Evolutionary conservation across 2,329 filamentous ascomycete species (phyloP).

Genomic region (Aspergillus tamarii): DNA sequence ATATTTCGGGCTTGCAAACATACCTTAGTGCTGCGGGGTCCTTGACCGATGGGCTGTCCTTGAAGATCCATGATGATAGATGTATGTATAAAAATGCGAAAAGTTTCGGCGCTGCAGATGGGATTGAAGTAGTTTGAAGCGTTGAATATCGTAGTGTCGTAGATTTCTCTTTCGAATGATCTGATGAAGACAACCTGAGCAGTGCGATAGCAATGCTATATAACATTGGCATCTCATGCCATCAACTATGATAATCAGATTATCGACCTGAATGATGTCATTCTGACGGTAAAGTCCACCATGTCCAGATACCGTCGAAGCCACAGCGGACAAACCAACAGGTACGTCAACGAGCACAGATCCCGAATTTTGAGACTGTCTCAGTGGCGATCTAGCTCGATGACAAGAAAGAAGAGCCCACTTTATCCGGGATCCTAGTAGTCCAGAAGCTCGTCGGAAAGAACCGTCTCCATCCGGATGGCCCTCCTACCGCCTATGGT

Average conservation of each 20-base stretch:
- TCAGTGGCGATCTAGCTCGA: background rate
- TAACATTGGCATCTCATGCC: constrained; percentile 13
- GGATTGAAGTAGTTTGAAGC: background rate
- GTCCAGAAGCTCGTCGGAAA: constrained; percentile 4
- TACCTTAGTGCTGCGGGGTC: constrained; percentile 41
- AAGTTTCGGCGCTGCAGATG: background rate
- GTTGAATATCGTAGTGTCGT: background rate
- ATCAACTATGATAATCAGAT: background rate
- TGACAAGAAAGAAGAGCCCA: constrained; percentile 7
- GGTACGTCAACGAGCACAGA: constrained; percentile 3
- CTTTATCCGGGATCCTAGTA: background rate
- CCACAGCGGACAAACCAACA: background rate
- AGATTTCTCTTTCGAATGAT: background rate
- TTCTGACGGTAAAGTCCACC: constrained; percentile 29
- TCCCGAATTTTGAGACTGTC: background rate
- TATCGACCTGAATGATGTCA: constrained; percentile 34
- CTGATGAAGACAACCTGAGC: background rate
- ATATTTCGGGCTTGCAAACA: background rate
- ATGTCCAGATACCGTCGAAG: background rate
- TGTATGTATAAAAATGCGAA: background rate
- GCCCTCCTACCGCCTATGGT: background rate
- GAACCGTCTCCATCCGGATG: background rate
- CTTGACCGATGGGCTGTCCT: constrained; percentile 39
- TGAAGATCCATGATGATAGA: constrained; percentile 43
- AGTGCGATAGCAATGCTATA: constrained; percentile 25